Evolutionary conservation across 441 rosid genomes (phyloP), one percentile per base, ranked within the genome.

Genomic region (Rhodomyrtus psidioides): DNA sequence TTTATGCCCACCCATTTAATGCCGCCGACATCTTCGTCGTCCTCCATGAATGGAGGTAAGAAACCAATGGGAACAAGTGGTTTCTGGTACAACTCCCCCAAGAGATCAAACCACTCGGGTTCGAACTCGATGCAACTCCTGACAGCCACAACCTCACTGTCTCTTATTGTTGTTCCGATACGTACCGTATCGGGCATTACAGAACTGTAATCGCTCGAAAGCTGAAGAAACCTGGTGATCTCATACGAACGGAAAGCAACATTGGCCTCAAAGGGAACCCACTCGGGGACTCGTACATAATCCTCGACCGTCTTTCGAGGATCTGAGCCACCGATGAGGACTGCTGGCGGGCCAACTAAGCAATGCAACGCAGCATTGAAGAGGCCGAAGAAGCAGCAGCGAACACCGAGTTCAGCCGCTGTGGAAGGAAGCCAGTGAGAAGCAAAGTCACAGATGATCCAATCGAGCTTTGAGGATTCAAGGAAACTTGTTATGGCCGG

Each of bases 101-200:
- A 70, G 60, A 95, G 92, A 55, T 88, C 83, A 85, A 93, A 88
- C 95, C 95, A 94, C 34, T 94, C 95, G 75, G 93, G 91, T 89
- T 95, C 96, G 28, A 93, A 88, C 79, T 92, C 92, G 6, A 88
- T 88, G 9, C 89, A 90, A 83, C 93, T 93, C 84, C 95, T 91
- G 9, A 94, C 87, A 17, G 92, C 84, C 75, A 94, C 89, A 15
- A 88, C 89, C 53, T 94, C 93, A 83, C 94, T 90, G 60, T 82
- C 90, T 12, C 81, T 70, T 6, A 90, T 84, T 9, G 94, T 84
- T 57, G 87, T 60, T 28, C 91, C 94, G 51, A 91, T 91, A 83
- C 96, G 93, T 34, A 91, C 88, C 9, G 89, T 27, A 56, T 95
- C 98, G 26, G 90, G 74, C 21, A 91, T 89, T 30, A 92, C 93